Evolutionary conservation across 192 early-diverging fungal genomes (phyloP), one percentile per base, ranked within the genome.

Genomic region (Gryganskiella cystojenkinii): DNA sequence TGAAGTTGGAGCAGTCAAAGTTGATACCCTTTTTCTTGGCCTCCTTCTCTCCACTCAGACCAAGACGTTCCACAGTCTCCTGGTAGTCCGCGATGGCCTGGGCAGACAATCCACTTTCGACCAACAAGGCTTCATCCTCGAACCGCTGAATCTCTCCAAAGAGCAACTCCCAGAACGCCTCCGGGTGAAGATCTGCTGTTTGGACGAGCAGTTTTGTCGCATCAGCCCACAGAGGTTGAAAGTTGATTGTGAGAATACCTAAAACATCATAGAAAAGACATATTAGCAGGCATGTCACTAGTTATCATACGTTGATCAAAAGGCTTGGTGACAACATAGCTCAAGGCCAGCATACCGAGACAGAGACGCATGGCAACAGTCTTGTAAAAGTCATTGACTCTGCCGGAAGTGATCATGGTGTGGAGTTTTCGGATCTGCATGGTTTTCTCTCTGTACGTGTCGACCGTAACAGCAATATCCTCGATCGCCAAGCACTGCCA

Each of bases 161-260:
- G 9, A 86, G 54, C 3, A 87, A 61, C 20, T 69, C 56, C 93
- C 95, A 95, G 61, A 90, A 88, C 35, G 86, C 70, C 4, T 84
- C 80, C 4, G 83, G 75, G 50, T 90, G 60, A 20, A 84, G 59
- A 20, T 79, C 79, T 2, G 91, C 82, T 24, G 90, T 74, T 30
- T 82, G 80, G 8, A 79, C 76, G 47, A 95, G 69, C 31, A 87
- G 74, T 44, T 83, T 84, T 19, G 83, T 89, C 15, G 86, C 90
- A 63, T 96, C 93, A 10, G 91, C 71, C 94, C 95, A 97, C 19
- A 98, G 66, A 7, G 92, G 89, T 30, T 88, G 89, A 52, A 98
- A 93, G 70, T 95, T 95, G 42, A 93, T 86, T 14, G 91, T 90
- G 35, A 96, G 85, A 42, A 93, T 81, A 19, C 88, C 88, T 56